Evolutionary conservation across 2,329 filamentous ascomycete genomes (phyloP).

Genomic region (Sporothrix euskadiensis): DNA sequence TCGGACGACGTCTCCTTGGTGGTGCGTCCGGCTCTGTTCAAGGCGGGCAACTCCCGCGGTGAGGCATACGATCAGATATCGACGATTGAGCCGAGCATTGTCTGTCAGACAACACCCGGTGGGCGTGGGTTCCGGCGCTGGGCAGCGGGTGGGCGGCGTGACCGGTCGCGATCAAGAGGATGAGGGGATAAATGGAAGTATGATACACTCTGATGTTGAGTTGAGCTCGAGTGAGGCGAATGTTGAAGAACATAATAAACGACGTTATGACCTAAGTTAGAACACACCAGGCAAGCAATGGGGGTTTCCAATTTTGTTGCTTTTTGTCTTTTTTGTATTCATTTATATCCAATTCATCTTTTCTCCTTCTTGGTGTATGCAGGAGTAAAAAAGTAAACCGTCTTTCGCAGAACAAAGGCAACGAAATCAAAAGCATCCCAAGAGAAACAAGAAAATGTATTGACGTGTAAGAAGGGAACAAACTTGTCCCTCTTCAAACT

Average conservation of each 20-base stretch:
- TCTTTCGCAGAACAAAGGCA: not conserved
- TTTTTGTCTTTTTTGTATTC: not conserved
- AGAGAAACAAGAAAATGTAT: not conserved
- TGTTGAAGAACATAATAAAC: not conserved
- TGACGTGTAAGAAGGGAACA: not conserved
- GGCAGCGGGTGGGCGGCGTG: slow-evolving; percentile 9
- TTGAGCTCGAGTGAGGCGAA: not conserved
- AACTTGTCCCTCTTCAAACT: not conserved
- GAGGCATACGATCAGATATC: slow-evolving; percentile 25
- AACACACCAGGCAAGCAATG: not conserved
- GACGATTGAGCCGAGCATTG: slow-evolving; percentile 26
- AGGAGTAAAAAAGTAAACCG: not conserved
- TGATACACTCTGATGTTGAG: not conserved
- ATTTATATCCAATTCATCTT: slow-evolving; percentile 20
- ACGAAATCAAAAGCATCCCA: not conserved
- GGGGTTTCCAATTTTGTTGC: not conserved
- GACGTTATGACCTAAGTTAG: not conserved
- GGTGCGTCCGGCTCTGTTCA: slow-evolving; percentile 27
- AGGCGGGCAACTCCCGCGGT: slow-evolving; percentile 27
- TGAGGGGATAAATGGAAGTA: not conserved
- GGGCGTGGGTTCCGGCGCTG: not conserved
- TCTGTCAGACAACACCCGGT: not conserved
- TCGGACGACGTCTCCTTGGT: slow-evolving; percentile 21
- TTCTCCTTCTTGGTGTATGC: not conserved
- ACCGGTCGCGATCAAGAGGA: slow-evolving; percentile 14